Base-by-base conservation (phyloP, 2,329 filamentous ascomycete species). In the Sphaerulina musiva region DNA sequence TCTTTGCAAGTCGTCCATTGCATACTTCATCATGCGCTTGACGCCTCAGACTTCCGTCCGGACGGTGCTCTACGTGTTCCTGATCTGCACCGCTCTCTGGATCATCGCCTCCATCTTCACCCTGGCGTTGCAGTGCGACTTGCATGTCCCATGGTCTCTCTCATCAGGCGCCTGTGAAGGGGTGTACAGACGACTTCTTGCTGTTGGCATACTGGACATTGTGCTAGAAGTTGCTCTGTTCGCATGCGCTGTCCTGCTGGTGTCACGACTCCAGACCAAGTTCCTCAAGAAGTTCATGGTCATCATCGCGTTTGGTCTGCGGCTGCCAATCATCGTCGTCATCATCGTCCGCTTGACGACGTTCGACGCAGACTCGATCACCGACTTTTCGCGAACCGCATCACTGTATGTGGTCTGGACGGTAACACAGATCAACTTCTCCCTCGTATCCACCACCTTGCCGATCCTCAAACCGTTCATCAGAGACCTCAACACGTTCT, bases 381-480 rank as follows among this genome's bases (percentile, higher is more conserved):
- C 46, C 14, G 40, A 60, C 42, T 51, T 58, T 39, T 48, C 58
- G 6, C 31, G 54, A 8, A 34, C 26, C n/a, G 31, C 46, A 20
- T 55, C 47, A 23, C 45, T 60, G 7, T 60, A 57, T 40, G 41
- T 58, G 17, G 53, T 56, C 34, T 58, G 55, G 58, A 60, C 55
- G 2, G 52, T 54, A 7, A 54, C 55, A 36, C 47, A 60, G 48
- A 55, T 60, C 52, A 58, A 60, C 32, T 60, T 55, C 42, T 54
- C 56, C 0, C 46, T 60, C 17, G 51, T 58, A 23, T 58, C 56
- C 1, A 55, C 53, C 1, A 58, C 53, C 6, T 41, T 55, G 11
- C 46, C 56, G 1, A 52, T 55, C 10, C 46, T 58, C 6, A 53
- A 53, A 7, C 56, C 53, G 1, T 55, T 55, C 45, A 53, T 58